phyloP scores from a whole-genome alignment of 441 rosid genomes.

The Lepidium campestre region DNA sequence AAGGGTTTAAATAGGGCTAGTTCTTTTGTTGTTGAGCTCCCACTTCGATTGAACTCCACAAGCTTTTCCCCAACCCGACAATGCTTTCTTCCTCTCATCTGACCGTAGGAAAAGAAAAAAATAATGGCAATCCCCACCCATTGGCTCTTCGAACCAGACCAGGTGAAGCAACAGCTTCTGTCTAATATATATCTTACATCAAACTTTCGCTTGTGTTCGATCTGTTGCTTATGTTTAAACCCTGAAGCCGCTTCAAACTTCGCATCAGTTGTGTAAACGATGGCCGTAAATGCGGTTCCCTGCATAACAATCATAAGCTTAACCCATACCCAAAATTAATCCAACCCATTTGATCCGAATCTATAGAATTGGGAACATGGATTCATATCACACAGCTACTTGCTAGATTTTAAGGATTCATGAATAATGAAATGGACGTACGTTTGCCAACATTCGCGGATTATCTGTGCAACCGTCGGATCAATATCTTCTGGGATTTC shows the following conservation, averaged over 20 bases:
- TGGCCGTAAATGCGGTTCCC: constrained; percentile 83
- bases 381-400: background rate
- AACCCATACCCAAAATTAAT: background rate
- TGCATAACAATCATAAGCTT: constrained; percentile 30
- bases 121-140: constrained; percentile 24
- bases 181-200: constrained; percentile 30
- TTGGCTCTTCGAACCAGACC: constrained; percentile 62
- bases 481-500: constrained; percentile 75
- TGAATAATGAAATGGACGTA: constrained; percentile 32
- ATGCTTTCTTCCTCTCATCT: constrained; percentile 29
- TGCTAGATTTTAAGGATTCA: background rate
- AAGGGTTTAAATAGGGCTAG: constrained; percentile 30
- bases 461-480: constrained; percentile 71
- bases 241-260: constrained; percentile 53
- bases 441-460: constrained; percentile 88
- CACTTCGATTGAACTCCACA: constrained; percentile 89
- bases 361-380: background rate
- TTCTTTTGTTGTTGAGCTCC: constrained; percentile 60
- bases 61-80: constrained; percentile 33
- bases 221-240: constrained; percentile 42
- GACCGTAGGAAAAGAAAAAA: constrained; percentile 16
- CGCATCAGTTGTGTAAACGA: constrained; percentile 73
- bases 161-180: constrained; percentile 25
- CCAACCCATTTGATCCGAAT: background rate
- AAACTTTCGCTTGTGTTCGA: constrained; percentile 31